These are phyloP conservation scores for Pseudevernia furfuracea DNA, from an alignment of 495 filamentous ascomycete species.

Conservation along the genomic window DNA sequence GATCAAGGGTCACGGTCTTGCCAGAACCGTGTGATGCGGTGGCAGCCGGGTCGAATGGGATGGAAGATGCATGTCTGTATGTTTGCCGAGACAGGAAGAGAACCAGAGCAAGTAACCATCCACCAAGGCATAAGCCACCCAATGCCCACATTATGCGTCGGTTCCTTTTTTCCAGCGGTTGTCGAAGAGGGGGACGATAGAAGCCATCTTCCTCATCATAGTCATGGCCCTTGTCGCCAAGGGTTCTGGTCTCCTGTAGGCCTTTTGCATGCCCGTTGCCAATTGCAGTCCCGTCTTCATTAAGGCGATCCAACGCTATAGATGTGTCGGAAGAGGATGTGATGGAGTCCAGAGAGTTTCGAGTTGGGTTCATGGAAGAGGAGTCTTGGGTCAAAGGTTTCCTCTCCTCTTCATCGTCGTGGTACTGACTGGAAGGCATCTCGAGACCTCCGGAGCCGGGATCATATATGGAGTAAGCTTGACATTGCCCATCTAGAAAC, in stretches of 20 bases:
- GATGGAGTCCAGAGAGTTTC: conserved; percentile 49
- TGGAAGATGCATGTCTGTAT: conserved; percentile 53
- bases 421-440: conserved; percentile 26
- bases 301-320: conserved; percentile 66
- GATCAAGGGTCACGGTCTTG: conserved; percentile 72
- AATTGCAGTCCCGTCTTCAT: conserved; percentile 34
- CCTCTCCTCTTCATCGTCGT: conserved; percentile 22
- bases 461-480: not conserved
- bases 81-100: conserved; percentile 61
- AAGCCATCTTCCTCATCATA: conserved; percentile 38
- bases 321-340: conserved; percentile 71
- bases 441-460: not conserved
- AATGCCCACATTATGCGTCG: conserved; percentile 62
- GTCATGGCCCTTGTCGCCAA: conserved; percentile 31
- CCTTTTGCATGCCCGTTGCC: conserved; percentile 26
- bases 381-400: conserved; percentile 20
- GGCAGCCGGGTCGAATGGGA: conserved; percentile 60
- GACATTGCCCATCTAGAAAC: conserved; percentile 3
- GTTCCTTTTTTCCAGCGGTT: conserved; percentile 50
- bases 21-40: conserved; percentile 58
- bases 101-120: conserved; percentile 73
- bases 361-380: conserved; percentile 24
- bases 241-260: conserved; percentile 17
- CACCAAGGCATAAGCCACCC: conserved; percentile 57
- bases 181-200: conserved; percentile 40